phyloP scores from a whole-genome alignment of 768 basidiomycete species.

The Thelephora aurantiotincta region DNA sequence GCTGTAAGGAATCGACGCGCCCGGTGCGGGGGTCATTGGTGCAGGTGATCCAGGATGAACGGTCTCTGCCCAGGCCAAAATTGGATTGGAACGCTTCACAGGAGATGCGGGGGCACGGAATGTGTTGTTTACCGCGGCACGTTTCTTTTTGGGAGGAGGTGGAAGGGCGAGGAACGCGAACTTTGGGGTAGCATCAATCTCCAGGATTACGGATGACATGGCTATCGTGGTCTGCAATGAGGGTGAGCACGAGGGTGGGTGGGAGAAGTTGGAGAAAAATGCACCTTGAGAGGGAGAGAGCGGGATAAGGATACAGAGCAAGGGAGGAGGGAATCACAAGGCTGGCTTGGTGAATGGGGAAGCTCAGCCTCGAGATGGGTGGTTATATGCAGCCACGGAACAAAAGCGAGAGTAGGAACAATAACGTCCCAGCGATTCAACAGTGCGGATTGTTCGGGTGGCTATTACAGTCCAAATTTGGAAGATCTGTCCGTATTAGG shows the following conservation, averaged over 20 bases:
- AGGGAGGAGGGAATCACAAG: neutral
- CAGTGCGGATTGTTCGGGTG: neutral
- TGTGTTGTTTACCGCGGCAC: neutral
- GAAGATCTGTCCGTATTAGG: neutral
- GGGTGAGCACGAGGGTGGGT: too few relatives aligned
- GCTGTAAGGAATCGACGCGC: conserved; percentile 17
- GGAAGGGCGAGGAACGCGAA: neutral
- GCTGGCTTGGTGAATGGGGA: neutral
- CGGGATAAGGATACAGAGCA: neutral
- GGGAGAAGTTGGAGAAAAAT: neutral
- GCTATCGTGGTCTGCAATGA: neutral
- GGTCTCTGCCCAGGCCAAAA: conserved; percentile 46
- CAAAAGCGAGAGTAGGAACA: neutral
- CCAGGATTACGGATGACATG: neutral
- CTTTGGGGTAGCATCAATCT: neutral
- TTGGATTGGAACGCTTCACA: conserved; percentile 20
- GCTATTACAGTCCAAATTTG: neutral
- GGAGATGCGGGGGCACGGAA: neutral
- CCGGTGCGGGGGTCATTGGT: conserved; percentile 19
- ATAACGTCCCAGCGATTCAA: neutral
- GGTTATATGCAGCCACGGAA: neutral
- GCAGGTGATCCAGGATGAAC: conserved; percentile 61
- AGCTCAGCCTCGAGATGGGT: neutral
- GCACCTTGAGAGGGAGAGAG: neutral
- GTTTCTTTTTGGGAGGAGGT: neutral